Base-by-base conservation (phyloP, 2,329 filamentous ascomycete genomes). In the Trichoderma sp. region DNA sequence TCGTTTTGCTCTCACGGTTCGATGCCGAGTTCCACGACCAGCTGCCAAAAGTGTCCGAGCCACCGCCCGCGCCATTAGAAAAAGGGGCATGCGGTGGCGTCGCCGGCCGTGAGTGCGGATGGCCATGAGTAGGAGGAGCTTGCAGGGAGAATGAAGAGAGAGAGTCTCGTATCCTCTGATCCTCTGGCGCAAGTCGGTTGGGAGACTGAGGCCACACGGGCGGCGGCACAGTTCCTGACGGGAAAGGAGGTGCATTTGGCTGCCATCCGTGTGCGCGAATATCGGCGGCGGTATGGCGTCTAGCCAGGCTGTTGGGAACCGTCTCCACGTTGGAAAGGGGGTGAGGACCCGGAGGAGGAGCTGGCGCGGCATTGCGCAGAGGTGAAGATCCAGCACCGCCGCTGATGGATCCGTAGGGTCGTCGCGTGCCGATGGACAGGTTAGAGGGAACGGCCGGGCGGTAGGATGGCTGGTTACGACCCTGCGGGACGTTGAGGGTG, bases 221-320 rank as follows among this genome's bases (percentile, higher is more conserved):
- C 1, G 86, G 83, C 9, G 85, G 81, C 2, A 84, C 81, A 12
- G 90, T 90, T 4, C 91, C 90, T 8, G 88, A 85, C 78, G 90
- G 73, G 47, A 78, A 92, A 12, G 91, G 92, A 6, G 91, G 92
- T 30, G 88, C 85, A 55, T 74, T 75, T 8, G 85, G 86, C 73
- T 90, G 91, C 90, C 93, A 95, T 47, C 92, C 93, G 79, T 94
- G 92, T 76, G 95, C 92, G 68, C 96, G 91, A 76, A 99, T 98
- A 79, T 99, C 96, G 72, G 96, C 96, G 50, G 95, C 95, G 2
- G 96, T 99, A 82, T 99, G 96, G 73, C 95, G 90, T 74, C 95
- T 91, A 58, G 90, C 88, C 61, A 97, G 85, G 76, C 90, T 94
- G 71, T 89, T 88, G 43, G 91, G 89, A 39, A 89, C 88, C 30